Evolutionary conservation across 179 eudicot species (phyloP).

Genomic region (Actinidia polygama): DNA sequence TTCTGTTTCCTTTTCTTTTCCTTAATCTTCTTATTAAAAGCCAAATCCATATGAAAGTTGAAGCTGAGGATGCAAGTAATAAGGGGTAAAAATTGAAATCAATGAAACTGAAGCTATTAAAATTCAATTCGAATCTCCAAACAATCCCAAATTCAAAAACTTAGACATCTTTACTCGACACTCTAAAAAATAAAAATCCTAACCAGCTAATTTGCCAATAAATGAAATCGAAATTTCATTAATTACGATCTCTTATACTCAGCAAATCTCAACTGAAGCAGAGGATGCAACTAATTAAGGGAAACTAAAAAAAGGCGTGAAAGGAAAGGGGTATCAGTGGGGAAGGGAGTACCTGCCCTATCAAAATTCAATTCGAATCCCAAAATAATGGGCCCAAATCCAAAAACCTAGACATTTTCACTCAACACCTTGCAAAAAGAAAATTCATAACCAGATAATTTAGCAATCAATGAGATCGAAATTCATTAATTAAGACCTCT

Average conservation of each 20-base stretch:
- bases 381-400: not conserved
- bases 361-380: too few species aligned
- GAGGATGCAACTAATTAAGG: too few species aligned
- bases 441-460: conserved; percentile 4
- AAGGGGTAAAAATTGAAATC: not conserved
- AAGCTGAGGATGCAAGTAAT: not conserved
- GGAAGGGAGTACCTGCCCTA: too few species aligned
- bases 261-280: too few species aligned
- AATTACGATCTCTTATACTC: too few species aligned
- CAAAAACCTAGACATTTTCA: not conserved
- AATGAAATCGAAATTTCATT: too few species aligned
- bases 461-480: not conserved
- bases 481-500: not conserved
- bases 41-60: not conserved
- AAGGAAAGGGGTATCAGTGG: too few species aligned
- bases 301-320: too few species aligned
- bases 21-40: not conserved
- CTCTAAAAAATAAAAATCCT: not conserved
- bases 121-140: not conserved
- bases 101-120: not conserved
- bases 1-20: not conserved
- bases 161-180: not conserved
- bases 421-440: not conserved
- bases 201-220: too few species aligned
- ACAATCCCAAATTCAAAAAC: not conserved